Evolutionary conservation across 2,329 filamentous ascomycete genomes (phyloP).

Genomic region (Xylariaceae sp.): DNA sequence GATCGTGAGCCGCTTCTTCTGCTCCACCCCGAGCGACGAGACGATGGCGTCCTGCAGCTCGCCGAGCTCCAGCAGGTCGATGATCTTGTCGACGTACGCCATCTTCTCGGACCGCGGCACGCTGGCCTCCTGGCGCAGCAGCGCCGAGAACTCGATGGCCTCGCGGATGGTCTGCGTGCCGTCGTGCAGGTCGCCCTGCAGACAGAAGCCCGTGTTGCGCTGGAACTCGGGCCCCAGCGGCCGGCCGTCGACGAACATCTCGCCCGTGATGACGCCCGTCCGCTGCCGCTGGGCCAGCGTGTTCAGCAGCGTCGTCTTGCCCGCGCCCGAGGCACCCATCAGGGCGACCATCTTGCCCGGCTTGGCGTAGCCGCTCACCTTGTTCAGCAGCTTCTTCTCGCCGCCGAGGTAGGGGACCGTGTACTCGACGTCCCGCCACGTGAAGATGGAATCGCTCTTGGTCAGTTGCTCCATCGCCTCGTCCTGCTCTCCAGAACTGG

Average conservation of each 20-base stretch:
- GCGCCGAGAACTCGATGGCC: conserved; percentile 70
- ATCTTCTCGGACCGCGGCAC: conserved; percentile 71
- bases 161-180: conserved; percentile 74
- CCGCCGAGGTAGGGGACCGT: conserved; percentile 62
- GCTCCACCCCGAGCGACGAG: conserved; percentile 57
- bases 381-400: conserved; percentile 54
- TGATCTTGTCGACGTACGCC: conserved; percentile 85
- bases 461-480: conserved; percentile 39
- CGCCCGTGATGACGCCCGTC: conserved; percentile 55
- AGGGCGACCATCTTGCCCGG: conserved; percentile 74
- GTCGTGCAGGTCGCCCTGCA: conserved; percentile 67
- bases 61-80: conserved; percentile 71
- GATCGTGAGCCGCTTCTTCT: conserved; percentile 65
- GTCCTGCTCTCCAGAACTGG: conserved; percentile 14
- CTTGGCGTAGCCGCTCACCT: conserved; percentile 70
- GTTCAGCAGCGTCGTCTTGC: conserved; percentile 78
- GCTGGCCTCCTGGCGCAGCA: conserved; percentile 72
- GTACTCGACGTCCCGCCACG: conserved; percentile 64
- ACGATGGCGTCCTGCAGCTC: conserved; percentile 63
- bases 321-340: conserved; percentile 74
- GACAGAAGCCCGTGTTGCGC: conserved; percentile 61
- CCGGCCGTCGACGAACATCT: conserved; percentile 65
- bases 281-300: conserved; percentile 65
- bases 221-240: conserved; percentile 56
- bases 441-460: conserved; percentile 58